phyloP scores from a whole-genome alignment of 139 green algal genomes.

The Ettlia oleoabundans region DNA sequence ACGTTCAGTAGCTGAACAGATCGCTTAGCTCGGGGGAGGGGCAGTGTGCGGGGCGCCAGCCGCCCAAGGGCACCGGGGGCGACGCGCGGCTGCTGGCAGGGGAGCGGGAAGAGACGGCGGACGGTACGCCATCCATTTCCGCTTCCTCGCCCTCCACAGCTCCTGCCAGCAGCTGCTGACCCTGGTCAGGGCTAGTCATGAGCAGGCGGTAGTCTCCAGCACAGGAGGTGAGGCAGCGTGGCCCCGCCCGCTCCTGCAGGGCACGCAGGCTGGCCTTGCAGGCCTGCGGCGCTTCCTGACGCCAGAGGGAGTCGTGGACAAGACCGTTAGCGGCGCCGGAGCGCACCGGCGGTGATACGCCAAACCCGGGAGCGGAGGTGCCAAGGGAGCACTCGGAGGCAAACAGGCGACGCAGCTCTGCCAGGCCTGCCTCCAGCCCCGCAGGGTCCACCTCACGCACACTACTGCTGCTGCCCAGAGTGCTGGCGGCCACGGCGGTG shows the following conservation, averaged over 20 bases:
- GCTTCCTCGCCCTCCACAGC: constrained; percentile 6
- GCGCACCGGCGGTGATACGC: constrained; percentile 22
- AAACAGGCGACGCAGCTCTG: constrained; percentile 20
- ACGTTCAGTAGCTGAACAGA: constrained; percentile 22
- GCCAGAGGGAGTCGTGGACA: constrained; percentile 20
- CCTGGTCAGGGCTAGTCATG: constrained; percentile 17
- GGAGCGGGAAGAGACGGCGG: neutral
- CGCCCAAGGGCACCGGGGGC: neutral
- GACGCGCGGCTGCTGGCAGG: neutral
- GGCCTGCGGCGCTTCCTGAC: constrained; percentile 8
- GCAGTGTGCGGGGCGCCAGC: neutral
- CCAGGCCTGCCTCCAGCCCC: constrained; percentile 14
- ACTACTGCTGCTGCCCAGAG: neutral
- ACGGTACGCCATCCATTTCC: neutral
- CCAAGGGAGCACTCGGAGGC: constrained; percentile 18
- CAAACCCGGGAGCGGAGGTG: constrained; percentile 24
- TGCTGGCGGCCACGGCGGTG: neutral
- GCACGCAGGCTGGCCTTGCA: constrained; percentile 29
- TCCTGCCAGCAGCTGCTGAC: constrained; percentile 11
- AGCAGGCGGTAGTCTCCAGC: constrained; percentile 27
- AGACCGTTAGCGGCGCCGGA: constrained; percentile 19
- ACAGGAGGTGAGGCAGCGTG: constrained; percentile 13
- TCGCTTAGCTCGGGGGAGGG: constrained; percentile 6
- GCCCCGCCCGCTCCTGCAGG: constrained; percentile 23
- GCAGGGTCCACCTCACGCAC: neutral